phyloP scores from a whole-genome alignment of 495 filamentous ascomycete genomes.

The Platismatia glauca region DNA sequence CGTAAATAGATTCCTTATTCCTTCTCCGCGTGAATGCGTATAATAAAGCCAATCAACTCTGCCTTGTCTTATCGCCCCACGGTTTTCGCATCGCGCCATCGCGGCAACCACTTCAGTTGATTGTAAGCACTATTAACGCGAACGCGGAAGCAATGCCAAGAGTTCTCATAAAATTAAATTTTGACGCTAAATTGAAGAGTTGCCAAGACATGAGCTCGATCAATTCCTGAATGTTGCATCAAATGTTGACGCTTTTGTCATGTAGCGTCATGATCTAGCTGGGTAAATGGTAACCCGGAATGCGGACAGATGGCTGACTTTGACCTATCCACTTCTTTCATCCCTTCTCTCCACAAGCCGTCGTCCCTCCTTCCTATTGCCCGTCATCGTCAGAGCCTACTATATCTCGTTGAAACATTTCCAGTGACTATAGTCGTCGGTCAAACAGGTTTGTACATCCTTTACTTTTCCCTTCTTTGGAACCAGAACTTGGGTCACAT shows the following conservation, averaged over 20 bases:
- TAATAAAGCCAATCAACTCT: no score
- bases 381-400: constrained; percentile 57
- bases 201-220: neutral
- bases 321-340: constrained; percentile 56
- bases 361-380: constrained; percentile 69
- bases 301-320: constrained; percentile 11
- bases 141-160: no score
- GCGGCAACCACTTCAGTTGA: no score
- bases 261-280: neutral
- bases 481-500: neutral
- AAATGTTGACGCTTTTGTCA: no score
- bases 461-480: neutral
- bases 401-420: constrained; percentile 72
- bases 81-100: no score
- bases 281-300: neutral
- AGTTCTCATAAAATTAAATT: no score
- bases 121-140: no score
- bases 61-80: no score
- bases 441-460: constrained; percentile 47
- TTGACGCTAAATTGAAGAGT: neutral
- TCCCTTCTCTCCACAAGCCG: constrained; percentile 70
- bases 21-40: no score
- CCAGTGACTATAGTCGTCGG: constrained; percentile 79
- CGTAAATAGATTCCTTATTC: no score
- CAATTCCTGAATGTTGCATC: no score